Percentiles rank a stretch among this genome's conserved stretches.
Evolutionary conservation across 441 rosid species (phyloP).

Genomic region (Theobroma grandiflorum): DNA sequence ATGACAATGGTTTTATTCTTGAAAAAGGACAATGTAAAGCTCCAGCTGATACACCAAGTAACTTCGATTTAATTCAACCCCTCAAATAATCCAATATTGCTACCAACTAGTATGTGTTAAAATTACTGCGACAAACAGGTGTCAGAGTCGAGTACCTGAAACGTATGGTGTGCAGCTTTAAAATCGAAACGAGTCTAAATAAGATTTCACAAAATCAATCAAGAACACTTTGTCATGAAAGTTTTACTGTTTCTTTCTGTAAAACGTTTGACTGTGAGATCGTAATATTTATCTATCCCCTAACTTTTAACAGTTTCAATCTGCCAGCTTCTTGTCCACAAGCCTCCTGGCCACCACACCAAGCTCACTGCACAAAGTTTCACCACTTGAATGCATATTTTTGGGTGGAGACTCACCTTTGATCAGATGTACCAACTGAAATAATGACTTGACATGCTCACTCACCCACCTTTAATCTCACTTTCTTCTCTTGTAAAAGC

Average conservation of each 20-base stretch:
- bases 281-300: too few relatives aligned
- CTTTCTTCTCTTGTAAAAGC: not conserved
- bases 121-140: not conserved
- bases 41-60: not conserved
- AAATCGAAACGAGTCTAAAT: too few relatives aligned
- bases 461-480: not conserved
- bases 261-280: too few relatives aligned
- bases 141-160: not conserved
- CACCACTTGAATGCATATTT: not conserved
- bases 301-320: not conserved
- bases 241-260: too few relatives aligned
- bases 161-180: too few relatives aligned
- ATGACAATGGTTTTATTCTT: not conserved
- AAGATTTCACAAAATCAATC: too few relatives aligned
- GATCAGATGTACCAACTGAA: not conserved
- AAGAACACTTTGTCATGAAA: too few relatives aligned
- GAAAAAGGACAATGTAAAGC: not conserved
- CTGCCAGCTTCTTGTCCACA: not conserved
- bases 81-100: not conserved
- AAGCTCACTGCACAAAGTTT: not conserved
- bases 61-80: not conserved
- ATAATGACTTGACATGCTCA: constrained; percentile 2
- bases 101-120: not conserved
- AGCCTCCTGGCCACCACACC: not conserved
- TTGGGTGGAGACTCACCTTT: not conserved